A percentile compares a stretch with the other conserved stretches of the same genome.
Conservation (phyloP, 495 filamentous ascomycete species). For the Podospora appendiculata region DNA sequence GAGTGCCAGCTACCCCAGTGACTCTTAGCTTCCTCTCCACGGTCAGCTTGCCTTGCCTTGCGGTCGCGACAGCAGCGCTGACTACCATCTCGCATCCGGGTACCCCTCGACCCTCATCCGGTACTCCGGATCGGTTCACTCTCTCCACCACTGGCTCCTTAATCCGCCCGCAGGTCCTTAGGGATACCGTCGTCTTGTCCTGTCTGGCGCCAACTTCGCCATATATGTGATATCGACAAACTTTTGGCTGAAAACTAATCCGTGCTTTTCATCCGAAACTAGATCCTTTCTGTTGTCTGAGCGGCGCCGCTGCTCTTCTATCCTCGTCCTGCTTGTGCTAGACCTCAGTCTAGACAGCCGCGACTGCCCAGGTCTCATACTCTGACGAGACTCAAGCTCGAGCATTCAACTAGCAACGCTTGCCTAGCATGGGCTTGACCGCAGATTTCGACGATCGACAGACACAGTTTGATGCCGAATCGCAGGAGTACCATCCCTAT, state of each 20-base stretch:
- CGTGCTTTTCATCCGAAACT: not conserved
- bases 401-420: constrained; percentile 22
- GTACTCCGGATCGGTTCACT: too few relatives aligned
- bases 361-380: not conserved
- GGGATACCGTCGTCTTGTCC: too few relatives aligned
- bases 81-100: too few relatives aligned
- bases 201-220: too few relatives aligned
- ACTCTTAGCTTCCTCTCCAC: too few relatives aligned
- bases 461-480: constrained; percentile 42
- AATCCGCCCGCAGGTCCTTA: too few relatives aligned
- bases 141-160: too few relatives aligned
- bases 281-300: not conserved
- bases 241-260: not conserved
- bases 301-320: constrained; percentile 10
- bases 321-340: not conserved
- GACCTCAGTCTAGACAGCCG: not conserved
- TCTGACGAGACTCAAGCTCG: not conserved
- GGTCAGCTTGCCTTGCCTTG: too few relatives aligned
- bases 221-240: too few relatives aligned
- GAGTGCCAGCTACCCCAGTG: too few relatives aligned
- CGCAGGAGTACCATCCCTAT: constrained; percentile 53
- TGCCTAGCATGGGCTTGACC: constrained; percentile 52
- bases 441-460: constrained; percentile 53
- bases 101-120: too few relatives aligned
- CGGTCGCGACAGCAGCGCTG: too few relatives aligned